Base-by-base conservation (phyloP, 176 grass and related monocot genomes). In the Bolboschoenus planiculmis region DNA sequence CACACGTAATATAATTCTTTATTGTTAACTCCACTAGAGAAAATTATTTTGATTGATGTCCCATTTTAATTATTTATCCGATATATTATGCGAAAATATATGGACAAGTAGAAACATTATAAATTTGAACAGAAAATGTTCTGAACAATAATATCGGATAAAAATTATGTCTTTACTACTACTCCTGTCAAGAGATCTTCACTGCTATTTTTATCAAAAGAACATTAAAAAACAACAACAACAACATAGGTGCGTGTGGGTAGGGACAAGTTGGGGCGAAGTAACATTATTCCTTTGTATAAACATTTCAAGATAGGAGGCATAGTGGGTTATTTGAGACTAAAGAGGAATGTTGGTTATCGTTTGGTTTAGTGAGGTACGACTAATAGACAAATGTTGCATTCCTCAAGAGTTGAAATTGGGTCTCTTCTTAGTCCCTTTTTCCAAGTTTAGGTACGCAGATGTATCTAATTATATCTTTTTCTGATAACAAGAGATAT, bases 351-450 rank as follows among this genome's bases (percentile, higher is more conserved):
- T 74, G 40, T 76, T 76, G 43, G 72, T 51, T 50, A 50, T 50
- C 44, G 44, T 76, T 76, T 76, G 72, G 72, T 76, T 76, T 76
- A 50, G 72, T 76, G 72, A 9, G 72, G 72, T 76, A 50, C 44
- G 44, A 76, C 72, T 76, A 76, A 76, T 50, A 9, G 2, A 31
- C 42, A 51, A 44, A 76, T 76, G 46, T 31, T 76, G 13, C n/a
- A 51, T 46, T 47, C n/a, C 46, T n/a, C 10, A 16, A 18, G 44
- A 76, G 44, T 76, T 76, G 44, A 76, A 76, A 51, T 74, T 29
- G 23, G n/a, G 23, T 26, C 40, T 74, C 67, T 76, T 50, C 72
- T 30, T 76, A 8, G 42, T 31, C 18, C 5, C 9, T 51, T 51
- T 76, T 76, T 6, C 44, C 26, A 31, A 14, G 18, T 76, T 71